Evolutionary conservation across 768 basidiomycete genomes (phyloP).

Genomic region (Naganishia vishniacii): DNA sequence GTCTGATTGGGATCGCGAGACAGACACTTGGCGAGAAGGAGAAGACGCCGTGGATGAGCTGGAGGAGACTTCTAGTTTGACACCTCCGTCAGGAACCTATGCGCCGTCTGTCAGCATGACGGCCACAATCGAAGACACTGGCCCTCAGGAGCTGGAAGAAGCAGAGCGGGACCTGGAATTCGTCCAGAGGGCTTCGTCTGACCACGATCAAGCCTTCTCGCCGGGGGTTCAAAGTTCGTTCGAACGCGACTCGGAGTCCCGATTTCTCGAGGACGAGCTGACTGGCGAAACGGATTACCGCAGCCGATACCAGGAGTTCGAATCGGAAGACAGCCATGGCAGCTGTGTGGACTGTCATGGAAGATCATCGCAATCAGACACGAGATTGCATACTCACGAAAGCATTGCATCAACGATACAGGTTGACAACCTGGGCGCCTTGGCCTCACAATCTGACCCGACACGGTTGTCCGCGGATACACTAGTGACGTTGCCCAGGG

Average conservation of each 20-base stretch:
- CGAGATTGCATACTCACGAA: neutral
- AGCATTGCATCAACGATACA: conserved; percentile 13
- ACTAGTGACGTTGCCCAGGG: neutral
- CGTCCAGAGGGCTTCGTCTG: conserved; percentile 2
- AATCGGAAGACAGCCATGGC: conserved; percentile 3
- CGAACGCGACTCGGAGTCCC: conserved; percentile 22
- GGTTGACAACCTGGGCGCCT: neutral
- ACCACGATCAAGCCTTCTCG: neutral
- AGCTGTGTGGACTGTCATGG: conserved; percentile 12
- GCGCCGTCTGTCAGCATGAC: conserved; percentile 11
- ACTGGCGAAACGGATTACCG: conserved; percentile 15
- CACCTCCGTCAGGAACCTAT: conserved; percentile 17
- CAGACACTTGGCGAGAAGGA: neutral
- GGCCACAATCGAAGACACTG: conserved; percentile 10
- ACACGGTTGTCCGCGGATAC: conserved; percentile 1
- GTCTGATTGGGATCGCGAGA: neutral
- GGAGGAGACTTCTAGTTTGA: neutral
- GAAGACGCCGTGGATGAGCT: neutral
- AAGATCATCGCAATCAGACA: neutral
- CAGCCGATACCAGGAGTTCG: conserved; percentile 14
- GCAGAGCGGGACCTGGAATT: conserved; percentile 24
- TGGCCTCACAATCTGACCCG: neutral
- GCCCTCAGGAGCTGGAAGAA: conserved; percentile 13
- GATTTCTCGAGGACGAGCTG: conserved; percentile 20
- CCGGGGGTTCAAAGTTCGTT: neutral